These are phyloP conservation scores for Didymella arachidicola DNA, from an alignment of 2,329 filamentous ascomycete genomes.

Conservation along the genomic window DNA sequence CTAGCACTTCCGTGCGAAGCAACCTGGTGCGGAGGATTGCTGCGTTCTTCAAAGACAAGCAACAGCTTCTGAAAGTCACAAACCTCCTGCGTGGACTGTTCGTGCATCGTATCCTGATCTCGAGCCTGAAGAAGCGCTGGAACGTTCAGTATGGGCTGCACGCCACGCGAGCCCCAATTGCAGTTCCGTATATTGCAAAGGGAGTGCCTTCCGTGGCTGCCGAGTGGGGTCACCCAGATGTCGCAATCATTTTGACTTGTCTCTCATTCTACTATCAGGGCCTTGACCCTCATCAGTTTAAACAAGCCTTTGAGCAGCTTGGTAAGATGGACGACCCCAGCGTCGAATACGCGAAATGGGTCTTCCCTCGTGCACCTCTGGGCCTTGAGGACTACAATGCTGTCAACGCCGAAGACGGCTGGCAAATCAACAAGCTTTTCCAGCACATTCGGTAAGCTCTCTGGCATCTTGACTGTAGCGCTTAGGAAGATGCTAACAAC, in stretches of 20 bases:
- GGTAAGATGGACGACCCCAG: slow-evolving; percentile 65
- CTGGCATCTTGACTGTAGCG: too few relatives aligned
- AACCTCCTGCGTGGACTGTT: slow-evolving; percentile 71
- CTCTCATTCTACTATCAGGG: slow-evolving; percentile 71
- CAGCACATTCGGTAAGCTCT: slow-evolving; percentile 25
- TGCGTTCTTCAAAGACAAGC: slow-evolving; percentile 45
- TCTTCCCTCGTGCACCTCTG: slow-evolving; percentile 54
- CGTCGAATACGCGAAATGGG: slow-evolving; percentile 65
- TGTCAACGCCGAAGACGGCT: slow-evolving; percentile 67
- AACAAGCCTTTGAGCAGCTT: slow-evolving; percentile 60
- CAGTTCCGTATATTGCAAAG: slow-evolving; percentile 71
- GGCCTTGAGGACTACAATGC: slow-evolving; percentile 60
- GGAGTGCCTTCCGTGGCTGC: slow-evolving; percentile 68
- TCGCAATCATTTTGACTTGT: slow-evolving; percentile 47
- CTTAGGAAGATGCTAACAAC: background rate
- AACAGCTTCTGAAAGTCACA: slow-evolving; percentile 55
- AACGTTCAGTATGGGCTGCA: slow-evolving; percentile 67
- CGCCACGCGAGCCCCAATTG: slow-evolving; percentile 63
- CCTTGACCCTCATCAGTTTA: slow-evolving; percentile 59
- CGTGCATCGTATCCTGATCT: slow-evolving; percentile 65
- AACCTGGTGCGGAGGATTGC: slow-evolving; percentile 30
- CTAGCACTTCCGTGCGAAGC: slow-evolving; percentile 27
- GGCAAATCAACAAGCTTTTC: slow-evolving; percentile 57
- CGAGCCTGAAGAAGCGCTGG: slow-evolving; percentile 69
- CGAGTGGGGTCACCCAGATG: slow-evolving; percentile 75